Evolutionary conservation across 225 moss, liverwort and hornwort genomes (phyloP), one percentile per base, ranked within the genome.

Genomic region (Pleurozium schreberi): DNA sequence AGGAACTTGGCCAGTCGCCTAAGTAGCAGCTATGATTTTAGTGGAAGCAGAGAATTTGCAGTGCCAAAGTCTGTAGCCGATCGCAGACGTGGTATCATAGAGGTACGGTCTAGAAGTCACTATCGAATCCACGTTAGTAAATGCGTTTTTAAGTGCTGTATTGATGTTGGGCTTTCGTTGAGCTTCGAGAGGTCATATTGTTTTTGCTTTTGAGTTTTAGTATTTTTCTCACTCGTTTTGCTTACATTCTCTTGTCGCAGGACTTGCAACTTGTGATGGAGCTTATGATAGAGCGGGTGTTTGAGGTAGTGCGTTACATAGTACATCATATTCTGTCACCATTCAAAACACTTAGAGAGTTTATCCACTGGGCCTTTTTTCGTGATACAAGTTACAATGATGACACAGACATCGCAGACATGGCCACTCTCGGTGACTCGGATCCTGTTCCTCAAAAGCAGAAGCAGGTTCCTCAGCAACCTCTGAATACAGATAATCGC

Each of bases 191-290:
- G 34, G 18, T 86, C 34, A 27, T 67, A 14, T 61, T 31, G 50
- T 55, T 81, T 82, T n/a, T 34, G 9, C 42, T 62, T 52, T 62
- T 18, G 76, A 77, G 53, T 59, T 64, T 61, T 76, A 61, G 36
- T 58, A 9, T 53, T 76, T 47, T 40, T 36, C 87, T 77, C 47
- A 69, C 78, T 77, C 40, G 74, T 66, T 83, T 67, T 82, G 65
- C 50, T 23, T 62, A 28, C 27, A 26, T 64, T 89, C 8, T 62
- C 28, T 80, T 67, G 53, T 85, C 55, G 89, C 98, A 98, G 98
- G 98, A 98, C 78, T 84, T 97, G 92, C 97, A 97, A 88, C 96
- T 98, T 89, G 92, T 95, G 28, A 97, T 95, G 43, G 97, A 97
- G 88, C 95, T 98, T 50, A 80, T 91, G 82, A 98, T 98, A 88